A percentile compares a stretch with the other conserved stretches of the same genome.
These are phyloP conservation scores for Pulveroboletus sp. DNA, from an alignment of 1,284 basidiomycete species.

Conservation along the genomic window DNA sequence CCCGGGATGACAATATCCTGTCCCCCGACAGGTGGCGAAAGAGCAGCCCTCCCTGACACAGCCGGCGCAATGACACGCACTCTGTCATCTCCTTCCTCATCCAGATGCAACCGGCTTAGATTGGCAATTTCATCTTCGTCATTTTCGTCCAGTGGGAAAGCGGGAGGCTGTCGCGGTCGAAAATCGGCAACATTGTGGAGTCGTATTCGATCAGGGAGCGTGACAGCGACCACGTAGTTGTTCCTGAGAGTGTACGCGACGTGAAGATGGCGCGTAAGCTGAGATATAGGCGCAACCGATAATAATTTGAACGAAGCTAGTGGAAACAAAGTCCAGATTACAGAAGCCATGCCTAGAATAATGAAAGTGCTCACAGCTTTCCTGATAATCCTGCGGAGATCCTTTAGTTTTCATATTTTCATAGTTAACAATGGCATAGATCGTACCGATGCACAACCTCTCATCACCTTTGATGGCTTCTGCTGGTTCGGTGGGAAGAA, in stretches of 20 bases:
- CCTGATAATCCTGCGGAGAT: conserved; percentile 61
- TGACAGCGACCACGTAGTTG: conserved; percentile 54
- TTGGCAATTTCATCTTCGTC: conserved; percentile 17
- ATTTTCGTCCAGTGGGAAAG: conserved; percentile 25
- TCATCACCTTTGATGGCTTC: conserved; percentile 43
- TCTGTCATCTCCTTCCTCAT: conserved; percentile 35
- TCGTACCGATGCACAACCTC: conserved; percentile 63
- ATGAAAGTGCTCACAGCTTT: conserved; percentile 56
- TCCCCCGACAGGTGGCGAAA: conserved; percentile 25
- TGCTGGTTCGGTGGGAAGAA: conserved; percentile 58
- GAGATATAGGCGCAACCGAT: conserved; percentile 49
- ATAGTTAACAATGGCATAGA: neutral
- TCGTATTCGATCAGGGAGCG: conserved; percentile 44
- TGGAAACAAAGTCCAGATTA: conserved; percentile 12
- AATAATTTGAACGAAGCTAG: conserved; percentile 65
- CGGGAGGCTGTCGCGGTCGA: conserved; percentile 35
- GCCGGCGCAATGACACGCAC: conserved; percentile 8
- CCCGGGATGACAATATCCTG: conserved; percentile 25
- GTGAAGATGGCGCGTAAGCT: conserved; percentile 42
- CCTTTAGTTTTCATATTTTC: conserved; percentile 12
- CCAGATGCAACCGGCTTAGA: conserved; percentile 26
- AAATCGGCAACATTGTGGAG: conserved; percentile 53
- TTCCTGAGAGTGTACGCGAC: conserved; percentile 46
- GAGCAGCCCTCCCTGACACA: conserved; percentile 1
- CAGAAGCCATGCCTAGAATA: neutral